These are phyloP conservation scores for Diaporthe nobilis DNA, from an alignment of 2,329 filamentous ascomycete genomes.

Conservation along the genomic window DNA sequence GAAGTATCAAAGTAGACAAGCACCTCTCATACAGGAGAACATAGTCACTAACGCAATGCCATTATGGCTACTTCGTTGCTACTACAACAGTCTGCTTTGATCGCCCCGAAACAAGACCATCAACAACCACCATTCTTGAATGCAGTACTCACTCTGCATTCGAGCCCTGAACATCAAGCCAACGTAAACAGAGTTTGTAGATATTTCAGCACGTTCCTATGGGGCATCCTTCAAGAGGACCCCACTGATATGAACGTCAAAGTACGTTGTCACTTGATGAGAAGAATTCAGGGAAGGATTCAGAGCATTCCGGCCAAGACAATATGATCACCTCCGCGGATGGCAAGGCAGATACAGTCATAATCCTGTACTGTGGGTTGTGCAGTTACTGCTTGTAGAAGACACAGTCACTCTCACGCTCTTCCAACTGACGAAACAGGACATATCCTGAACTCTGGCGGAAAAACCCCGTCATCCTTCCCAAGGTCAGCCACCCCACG, in stretches of 20 bases:
- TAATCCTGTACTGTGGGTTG: no score
- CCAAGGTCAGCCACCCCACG: not conserved
- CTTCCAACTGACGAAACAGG: not conserved
- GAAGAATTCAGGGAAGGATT: not conserved
- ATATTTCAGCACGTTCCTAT: not conserved
- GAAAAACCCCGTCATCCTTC: not conserved
- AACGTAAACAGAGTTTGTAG: not conserved
- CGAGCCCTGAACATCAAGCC: not conserved
- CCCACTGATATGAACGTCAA: not conserved
- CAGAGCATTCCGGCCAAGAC: not conserved
- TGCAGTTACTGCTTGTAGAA: not conserved
- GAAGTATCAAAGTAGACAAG: not conserved
- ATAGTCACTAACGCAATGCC: not conserved
- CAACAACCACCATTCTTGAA: not conserved
- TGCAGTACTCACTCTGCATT: not conserved
- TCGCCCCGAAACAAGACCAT: not conserved
- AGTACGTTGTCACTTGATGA: not conserved
- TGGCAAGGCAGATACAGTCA: not conserved
- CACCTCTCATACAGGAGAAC: not conserved
- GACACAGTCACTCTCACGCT: not conserved
- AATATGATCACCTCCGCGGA: not conserved
- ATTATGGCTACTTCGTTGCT: not conserved
- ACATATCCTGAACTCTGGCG: not conserved
- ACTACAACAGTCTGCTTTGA: not conserved
- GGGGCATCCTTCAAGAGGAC: not conserved